Base-by-base conservation (phyloP, 768 basidiomycete species). In the Hygrophorus pudorinus region DNA sequence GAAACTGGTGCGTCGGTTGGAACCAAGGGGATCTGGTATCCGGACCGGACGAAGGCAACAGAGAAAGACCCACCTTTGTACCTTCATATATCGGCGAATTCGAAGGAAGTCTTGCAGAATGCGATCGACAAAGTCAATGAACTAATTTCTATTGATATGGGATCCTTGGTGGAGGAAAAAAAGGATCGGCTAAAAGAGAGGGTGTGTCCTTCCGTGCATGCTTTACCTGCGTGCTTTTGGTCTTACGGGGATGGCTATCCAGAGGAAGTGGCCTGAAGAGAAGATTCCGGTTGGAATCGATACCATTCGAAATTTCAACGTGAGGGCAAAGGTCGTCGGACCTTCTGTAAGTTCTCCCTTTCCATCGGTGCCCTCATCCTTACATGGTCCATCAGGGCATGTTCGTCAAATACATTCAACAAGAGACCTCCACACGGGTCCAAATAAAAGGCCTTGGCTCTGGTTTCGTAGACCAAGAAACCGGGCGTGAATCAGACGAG, bases 261-360 rank as follows among this genome's bases (percentile, higher is more conserved):
- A 91, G 86, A 74, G 89, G 44, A 96, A 94, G 78, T 98, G 94
- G 94, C 92, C 93, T 1, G 94, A 98, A 61, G 92, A 93, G 63
- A 97, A 96, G 63, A 65, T 97, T 7, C 81, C 81, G 0, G 88
- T 99, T 32, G 83, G 81, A 3, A 60, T 99, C 42, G 93, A 98
- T 12, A 82, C 81, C 42, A 78, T 98, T 53, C 75, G 94, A 41
- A 97, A 97, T 63, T 99, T 99, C 65, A 97, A 99, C 61, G 83
- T 99, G 40, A 74, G 94, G 45, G 94, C 94, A 17, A 99, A 99
- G 63, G 91, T 97, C 14, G 94, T 98, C 21, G 94, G 94, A 11
- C 94, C 94, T 10, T 80, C 79, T 50, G 91, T 92, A 61, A 47
- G 78, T 70, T 9, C 11, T 10, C 12, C 11, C 9, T 9, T 17